These are phyloP conservation scores for Sindora glabra DNA, from an alignment of 306 rosid species.

Conservation along the genomic window DNA sequence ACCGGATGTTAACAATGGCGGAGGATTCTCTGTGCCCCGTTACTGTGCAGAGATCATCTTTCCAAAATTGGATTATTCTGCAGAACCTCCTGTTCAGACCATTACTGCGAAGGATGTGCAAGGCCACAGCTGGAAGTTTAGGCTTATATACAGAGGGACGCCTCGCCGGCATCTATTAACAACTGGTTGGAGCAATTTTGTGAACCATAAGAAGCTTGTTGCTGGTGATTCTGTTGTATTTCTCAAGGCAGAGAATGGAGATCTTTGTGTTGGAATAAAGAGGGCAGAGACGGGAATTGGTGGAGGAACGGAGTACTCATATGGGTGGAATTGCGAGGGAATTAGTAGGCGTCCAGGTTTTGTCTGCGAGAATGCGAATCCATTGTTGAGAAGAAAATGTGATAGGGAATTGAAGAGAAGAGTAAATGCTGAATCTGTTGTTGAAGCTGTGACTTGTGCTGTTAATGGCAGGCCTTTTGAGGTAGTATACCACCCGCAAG, in stretches of 20 bases:
- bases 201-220: constrained; percentile 90
- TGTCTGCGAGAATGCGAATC: constrained; percentile 25
- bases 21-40: constrained; percentile 97
- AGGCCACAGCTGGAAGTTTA: constrained; percentile 84
- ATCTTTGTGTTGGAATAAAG: constrained; percentile 89
- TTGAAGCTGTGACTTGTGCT: constrained; percentile 74
- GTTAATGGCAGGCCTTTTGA: constrained; percentile 67
- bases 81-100: constrained; percentile 85
- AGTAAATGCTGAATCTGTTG: constrained; percentile 45
- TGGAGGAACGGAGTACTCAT: constrained; percentile 51
- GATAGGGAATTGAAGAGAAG: constrained; percentile 34
- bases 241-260: constrained; percentile 75
- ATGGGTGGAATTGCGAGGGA: no score
- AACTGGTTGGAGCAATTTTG: constrained; percentile 97
- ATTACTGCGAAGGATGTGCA: constrained; percentile 85
- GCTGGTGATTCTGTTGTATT: constrained; percentile 96
- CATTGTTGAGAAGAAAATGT: constrained; percentile 15
- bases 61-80: constrained; percentile 72
- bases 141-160: constrained; percentile 96
- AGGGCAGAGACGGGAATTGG: constrained; percentile 92
- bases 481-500: constrained; percentile 81
- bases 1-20: constrained; percentile 96
- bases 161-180: constrained; percentile 96
- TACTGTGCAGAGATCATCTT: constrained; percentile 94
- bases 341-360: constrained; percentile 31